These are phyloP conservation scores for Calonectria crousiana DNA, from an alignment of 2,329 filamentous ascomycete genomes.

Conservation along the genomic window DNA sequence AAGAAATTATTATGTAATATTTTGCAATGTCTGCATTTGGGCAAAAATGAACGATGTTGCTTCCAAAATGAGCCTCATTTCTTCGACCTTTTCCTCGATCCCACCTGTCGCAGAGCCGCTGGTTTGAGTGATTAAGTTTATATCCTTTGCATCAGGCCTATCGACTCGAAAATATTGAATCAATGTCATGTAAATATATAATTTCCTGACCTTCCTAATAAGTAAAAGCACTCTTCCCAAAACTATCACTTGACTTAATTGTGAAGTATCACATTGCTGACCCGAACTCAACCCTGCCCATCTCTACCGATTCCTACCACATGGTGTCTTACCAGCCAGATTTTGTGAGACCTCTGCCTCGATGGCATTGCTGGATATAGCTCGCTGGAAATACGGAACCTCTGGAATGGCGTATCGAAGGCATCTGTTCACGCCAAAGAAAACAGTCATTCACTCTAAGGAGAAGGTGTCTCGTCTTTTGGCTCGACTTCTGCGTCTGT, in stretches of 20 bases:
- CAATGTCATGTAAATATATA: background rate
- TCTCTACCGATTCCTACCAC: background rate
- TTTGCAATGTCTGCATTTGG: background rate
- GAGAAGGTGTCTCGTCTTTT: background rate
- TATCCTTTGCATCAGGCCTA: background rate
- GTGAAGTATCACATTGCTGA: background rate
- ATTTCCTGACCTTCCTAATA: background rate
- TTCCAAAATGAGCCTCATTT: background rate
- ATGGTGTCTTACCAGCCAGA: slow-evolving; percentile 35
- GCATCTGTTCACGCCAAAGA: background rate
- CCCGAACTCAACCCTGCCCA: background rate
- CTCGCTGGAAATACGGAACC: background rate
- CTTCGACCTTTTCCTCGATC: background rate
- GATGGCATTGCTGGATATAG: background rate
- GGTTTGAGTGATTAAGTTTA: background rate
- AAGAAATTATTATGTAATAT: background rate
- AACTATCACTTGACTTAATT: background rate
- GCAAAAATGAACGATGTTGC: background rate
- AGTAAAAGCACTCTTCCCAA: background rate
- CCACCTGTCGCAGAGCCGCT: background rate
- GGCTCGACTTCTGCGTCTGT: background rate
- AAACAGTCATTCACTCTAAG: background rate
- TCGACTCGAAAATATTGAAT: background rate
- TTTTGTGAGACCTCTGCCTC: background rate
- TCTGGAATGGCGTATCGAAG: background rate